Percentiles rank a stretch among this genome's conserved stretches.
phyloP scores from a whole-genome alignment of 768 basidiomycete species.

The Fistulinella prunicolor region DNA sequence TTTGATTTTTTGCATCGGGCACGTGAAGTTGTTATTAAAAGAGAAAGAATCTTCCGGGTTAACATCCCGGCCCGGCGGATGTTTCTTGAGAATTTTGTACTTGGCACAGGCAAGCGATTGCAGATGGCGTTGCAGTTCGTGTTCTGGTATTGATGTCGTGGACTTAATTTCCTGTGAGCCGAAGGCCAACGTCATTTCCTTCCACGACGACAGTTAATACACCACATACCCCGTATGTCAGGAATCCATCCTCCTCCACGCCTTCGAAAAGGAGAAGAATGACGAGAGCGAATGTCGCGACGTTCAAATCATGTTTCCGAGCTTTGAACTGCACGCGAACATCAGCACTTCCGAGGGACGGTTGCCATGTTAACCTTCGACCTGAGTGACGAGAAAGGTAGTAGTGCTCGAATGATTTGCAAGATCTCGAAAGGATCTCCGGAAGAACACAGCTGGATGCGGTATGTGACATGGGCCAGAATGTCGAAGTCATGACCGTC shows the following conservation, averaged over 20 bases:
- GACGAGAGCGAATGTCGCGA: slow-evolving; percentile 85
- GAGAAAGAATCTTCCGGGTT: slow-evolving; percentile 75
- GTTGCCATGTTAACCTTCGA: slow-evolving; percentile 88
- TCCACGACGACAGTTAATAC: neutral
- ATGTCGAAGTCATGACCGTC: slow-evolving; percentile 93
- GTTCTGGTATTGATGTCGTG: slow-evolving; percentile 69
- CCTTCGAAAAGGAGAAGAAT: slow-evolving; percentile 87
- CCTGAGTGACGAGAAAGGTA: slow-evolving; percentile 90
- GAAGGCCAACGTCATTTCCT: no score
- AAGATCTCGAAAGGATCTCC: slow-evolving; percentile 55
- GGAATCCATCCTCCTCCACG: slow-evolving; percentile 57
- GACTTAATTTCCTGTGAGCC: slow-evolving; percentile 74
- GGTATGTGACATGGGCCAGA: slow-evolving; percentile 85
- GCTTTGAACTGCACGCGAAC: slow-evolving; percentile 78
- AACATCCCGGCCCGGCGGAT: slow-evolving; percentile 85
- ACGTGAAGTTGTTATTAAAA: slow-evolving; percentile 81
- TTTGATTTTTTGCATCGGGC: slow-evolving; percentile 86
- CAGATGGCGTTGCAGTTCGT: slow-evolving; percentile 85
- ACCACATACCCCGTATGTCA: slow-evolving; percentile 70
- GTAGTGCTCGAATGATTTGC: slow-evolving; percentile 81
- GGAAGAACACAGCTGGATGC: slow-evolving; percentile 68
- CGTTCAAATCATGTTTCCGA: slow-evolving; percentile 84
- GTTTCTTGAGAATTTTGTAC: slow-evolving; percentile 88
- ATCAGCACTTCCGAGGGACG: slow-evolving; percentile 87
- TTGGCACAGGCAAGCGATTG: slow-evolving; percentile 97